Percentiles rank a stretch among this genome's conserved stretches.
These are phyloP conservation scores for Backusella macrospora DNA, from an alignment of 192 early-diverging fungal genomes.

Conservation along the genomic window DNA sequence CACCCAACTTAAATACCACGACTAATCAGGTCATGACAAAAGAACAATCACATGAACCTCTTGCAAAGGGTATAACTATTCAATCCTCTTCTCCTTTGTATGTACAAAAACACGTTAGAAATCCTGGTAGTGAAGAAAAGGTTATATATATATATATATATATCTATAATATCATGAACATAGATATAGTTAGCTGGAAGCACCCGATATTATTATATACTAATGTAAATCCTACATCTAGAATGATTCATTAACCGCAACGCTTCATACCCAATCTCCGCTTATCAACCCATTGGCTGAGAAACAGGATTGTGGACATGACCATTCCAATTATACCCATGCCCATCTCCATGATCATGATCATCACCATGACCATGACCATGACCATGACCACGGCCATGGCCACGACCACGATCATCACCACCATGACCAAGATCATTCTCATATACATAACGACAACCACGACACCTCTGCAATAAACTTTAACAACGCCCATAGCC, in stretches of 20 bases:
- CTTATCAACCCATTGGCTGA: conserved; percentile 16
- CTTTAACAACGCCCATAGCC: conserved; percentile 26
- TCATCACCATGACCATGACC: neutral
- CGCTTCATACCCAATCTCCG: neutral
- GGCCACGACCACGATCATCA: neutral
- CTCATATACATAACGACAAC: conserved; percentile 12
- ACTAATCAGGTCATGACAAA: conserved; percentile 5
- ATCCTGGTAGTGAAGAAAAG: neutral
- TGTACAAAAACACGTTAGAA: conserved; percentile 3
- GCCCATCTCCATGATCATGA: conserved; percentile 24
- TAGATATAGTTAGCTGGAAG: too few species aligned
- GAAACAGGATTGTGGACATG: conserved; percentile 15
- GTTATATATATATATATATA: neutral
- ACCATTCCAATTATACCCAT: conserved; percentile 22
- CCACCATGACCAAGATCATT: neutral
- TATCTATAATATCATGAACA: too few species aligned
- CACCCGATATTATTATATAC: neutral
- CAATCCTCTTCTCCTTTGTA: conserved; percentile 15
- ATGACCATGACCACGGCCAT: conserved; percentile 5
- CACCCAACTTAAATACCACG: neutral
- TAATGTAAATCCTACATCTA: neutral
- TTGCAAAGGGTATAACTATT: conserved; percentile 2
- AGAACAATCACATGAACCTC: neutral
- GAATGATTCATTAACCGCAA: neutral
- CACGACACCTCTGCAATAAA: conserved; percentile 1